Evolutionary conservation across 2,329 filamentous ascomycete genomes (phyloP).

Genomic region (Calonectria fujianensis): DNA sequence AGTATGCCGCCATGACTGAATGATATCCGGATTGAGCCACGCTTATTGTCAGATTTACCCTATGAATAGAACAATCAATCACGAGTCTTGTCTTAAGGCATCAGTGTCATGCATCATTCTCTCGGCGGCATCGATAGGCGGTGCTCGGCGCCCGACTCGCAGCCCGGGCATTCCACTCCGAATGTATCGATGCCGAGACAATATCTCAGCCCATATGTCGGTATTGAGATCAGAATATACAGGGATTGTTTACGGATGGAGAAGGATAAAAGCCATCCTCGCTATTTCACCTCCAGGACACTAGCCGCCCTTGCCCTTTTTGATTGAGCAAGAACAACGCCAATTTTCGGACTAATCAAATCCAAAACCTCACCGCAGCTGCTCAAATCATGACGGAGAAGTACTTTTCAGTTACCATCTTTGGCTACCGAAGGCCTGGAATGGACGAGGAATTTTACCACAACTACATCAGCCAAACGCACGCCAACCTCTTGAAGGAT

Average conservation of each 20-base stretch:
- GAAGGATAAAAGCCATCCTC: constrained; percentile 38
- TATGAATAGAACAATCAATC: constrained; percentile 1
- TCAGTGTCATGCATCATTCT: constrained; percentile 32
- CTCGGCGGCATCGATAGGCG: constrained; percentile 41
- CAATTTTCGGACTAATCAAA: not conserved
- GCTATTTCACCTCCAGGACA: constrained; percentile 13
- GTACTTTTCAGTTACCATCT: constrained; percentile 50
- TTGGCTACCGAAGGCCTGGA: constrained; percentile 49
- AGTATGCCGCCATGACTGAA: not conserved
- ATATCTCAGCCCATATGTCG: not conserved
- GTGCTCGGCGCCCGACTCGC: constrained; percentile 50
- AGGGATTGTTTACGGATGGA: not conserved
- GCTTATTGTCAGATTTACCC: constrained; percentile 31
- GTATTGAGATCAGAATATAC: not conserved
- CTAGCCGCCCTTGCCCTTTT: not conserved
- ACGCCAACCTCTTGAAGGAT: constrained; percentile 47
- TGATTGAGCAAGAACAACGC: not conserved
- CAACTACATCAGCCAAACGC: constrained; percentile 49
- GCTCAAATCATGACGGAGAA: constrained; percentile 39
- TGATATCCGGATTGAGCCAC: not conserved
- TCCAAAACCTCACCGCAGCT: not conserved
- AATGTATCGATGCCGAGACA: constrained; percentile 25
- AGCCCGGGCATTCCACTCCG: constrained; percentile 33
- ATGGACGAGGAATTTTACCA: constrained; percentile 50
- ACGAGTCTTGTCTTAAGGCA: constrained; percentile 5